These are phyloP conservation scores for Trypanosoma rangeli DNA, from an alignment of 208 protist species.

Conservation along the genomic window DNA sequence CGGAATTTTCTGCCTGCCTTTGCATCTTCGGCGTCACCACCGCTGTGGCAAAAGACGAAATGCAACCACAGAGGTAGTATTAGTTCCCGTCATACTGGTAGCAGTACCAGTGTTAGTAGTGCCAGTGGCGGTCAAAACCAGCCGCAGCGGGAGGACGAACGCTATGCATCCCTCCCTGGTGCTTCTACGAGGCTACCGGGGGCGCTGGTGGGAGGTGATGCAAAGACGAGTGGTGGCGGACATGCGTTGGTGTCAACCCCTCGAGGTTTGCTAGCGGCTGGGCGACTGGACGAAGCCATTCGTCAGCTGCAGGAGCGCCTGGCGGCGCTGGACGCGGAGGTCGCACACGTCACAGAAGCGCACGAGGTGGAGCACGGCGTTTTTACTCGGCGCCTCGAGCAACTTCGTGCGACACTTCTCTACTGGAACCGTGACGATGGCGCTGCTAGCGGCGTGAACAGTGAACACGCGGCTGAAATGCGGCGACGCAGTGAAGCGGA, in stretches of 20 bases:
- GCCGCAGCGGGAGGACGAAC: no score
- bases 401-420: constrained; percentile 1
- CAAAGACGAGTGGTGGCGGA: background rate
- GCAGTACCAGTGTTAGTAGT: background rate
- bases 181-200: no score
- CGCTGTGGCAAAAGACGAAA: background rate
- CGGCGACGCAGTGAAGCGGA: background rate
- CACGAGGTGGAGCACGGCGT: background rate
- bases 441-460: background rate
- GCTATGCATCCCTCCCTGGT: no score
- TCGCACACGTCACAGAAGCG: background rate
- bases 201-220: background rate
- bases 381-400: background rate
- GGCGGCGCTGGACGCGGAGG: constrained; percentile 3
- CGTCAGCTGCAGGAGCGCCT: constrained; percentile 8
- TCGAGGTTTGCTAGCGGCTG: background rate
- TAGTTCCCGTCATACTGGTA: background rate
- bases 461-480: background rate
- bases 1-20: background rate
- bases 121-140: no score
- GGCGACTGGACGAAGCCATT: constrained; percentile 9
- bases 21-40: background rate
- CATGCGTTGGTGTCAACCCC: background rate
- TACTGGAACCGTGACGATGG: constrained; percentile 6
- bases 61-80: background rate